Conservation (phyloP, 345 rosid genomes). For the Acer yangbiense region DNA sequence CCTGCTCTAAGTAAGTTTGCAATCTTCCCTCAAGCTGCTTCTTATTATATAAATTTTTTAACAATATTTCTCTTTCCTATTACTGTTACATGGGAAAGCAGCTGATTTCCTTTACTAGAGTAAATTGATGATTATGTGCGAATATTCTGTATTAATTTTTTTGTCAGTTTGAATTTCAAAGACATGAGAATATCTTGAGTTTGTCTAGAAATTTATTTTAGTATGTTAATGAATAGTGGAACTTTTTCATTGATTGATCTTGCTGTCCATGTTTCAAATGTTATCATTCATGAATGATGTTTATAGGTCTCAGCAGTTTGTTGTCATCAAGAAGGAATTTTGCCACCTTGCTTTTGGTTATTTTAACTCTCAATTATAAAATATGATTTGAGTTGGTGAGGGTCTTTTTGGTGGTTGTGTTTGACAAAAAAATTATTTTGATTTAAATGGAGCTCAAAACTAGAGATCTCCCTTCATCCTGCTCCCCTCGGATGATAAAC, state of each 20-base stretch:
- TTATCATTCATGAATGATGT: neutral
- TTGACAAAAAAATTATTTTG: neutral
- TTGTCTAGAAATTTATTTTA: neutral
- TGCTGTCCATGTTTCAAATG: neutral
- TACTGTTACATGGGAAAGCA: neutral
- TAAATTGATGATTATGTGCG: neutral
- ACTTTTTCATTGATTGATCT: neutral
- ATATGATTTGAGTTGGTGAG: neutral
- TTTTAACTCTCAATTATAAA: neutral
- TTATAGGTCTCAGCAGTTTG: neutral
- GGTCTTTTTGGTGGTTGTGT: neutral
- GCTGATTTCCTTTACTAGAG: neutral
- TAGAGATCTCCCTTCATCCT: neutral
- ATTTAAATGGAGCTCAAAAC: neutral
- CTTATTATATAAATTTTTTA: neutral
- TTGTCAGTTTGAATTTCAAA: neutral
- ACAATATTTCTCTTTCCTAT: conserved; percentile 1
- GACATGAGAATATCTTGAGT: neutral
- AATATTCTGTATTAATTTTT: neutral
- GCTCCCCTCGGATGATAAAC: neutral
- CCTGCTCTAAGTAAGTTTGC: conserved; percentile 63
- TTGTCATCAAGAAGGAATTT: neutral
- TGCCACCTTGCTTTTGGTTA: neutral
- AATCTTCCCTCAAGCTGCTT: neutral
- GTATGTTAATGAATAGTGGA: neutral